phyloP scores from a whole-genome alignment of 257 asterid species.

The Solanum pinnatisectum region DNA sequence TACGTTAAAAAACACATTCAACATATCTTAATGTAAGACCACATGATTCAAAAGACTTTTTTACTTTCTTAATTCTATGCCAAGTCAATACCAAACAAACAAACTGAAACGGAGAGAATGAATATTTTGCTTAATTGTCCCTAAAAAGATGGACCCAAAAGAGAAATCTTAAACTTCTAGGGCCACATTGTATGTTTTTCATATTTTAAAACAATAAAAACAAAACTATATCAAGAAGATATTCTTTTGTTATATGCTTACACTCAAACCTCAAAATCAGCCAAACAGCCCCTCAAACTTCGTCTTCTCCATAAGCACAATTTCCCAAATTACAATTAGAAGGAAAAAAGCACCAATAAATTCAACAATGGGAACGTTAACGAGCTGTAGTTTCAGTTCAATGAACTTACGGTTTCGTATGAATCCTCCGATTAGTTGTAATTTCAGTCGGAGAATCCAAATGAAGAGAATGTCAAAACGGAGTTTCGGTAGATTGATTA shows the following conservation, averaged over 20 bases:
- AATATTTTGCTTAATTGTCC: neutral
- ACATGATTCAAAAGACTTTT: too few species aligned
- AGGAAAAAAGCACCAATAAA: neutral
- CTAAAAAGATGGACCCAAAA: neutral
- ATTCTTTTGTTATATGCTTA: neutral
- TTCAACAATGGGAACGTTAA: constrained; percentile 41
- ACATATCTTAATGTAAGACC: neutral
- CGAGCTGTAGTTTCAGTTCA: constrained; percentile 33
- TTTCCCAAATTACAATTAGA: neutral
- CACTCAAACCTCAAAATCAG: neutral
- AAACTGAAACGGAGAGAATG: neutral
- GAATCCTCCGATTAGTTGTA: constrained; percentile 21
- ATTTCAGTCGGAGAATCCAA: constrained; percentile 9
- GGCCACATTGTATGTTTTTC: neutral
- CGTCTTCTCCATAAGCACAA: neutral
- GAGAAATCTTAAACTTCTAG: neutral
- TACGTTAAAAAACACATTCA: neutral
- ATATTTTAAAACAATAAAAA: neutral
- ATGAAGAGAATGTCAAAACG: constrained; percentile 23
- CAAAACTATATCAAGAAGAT: neutral
- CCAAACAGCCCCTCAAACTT: neutral
- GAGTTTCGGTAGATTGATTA: constrained; percentile 23
- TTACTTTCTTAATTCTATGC: neutral
- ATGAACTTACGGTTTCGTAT: constrained; percentile 8
- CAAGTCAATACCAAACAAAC: neutral